These are phyloP conservation scores for Kregervanrija delftensis DNA, from an alignment of 805 yeast species.

Conservation along the genomic window DNA sequence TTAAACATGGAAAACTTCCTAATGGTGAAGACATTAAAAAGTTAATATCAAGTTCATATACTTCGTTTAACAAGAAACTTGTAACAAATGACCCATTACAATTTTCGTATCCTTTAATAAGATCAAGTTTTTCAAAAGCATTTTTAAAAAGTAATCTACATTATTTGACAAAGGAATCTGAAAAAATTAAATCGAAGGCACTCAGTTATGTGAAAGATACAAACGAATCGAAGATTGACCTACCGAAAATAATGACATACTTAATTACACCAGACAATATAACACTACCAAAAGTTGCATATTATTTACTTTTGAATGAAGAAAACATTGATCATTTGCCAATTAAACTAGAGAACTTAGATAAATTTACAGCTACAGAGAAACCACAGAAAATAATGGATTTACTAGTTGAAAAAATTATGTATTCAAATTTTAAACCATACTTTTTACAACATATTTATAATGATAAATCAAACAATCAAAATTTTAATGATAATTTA, in stretches of 20 bases:
- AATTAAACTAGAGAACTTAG: conserved; percentile 2
- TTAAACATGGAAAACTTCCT: too few relatives aligned
- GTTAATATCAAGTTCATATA: too few relatives aligned
- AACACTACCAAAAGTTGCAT: conserved; percentile 7
- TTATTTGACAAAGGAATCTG: neutral
- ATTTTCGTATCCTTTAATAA: conserved; percentile 9
- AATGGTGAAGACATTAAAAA: too few relatives aligned
- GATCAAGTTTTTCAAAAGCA: conserved; percentile 2
- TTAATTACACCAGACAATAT: conserved; percentile 11
- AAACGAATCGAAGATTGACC: conserved; percentile 1
- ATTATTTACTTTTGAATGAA: conserved; percentile 9
- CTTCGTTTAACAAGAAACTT: neutral
- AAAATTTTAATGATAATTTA: conserved; percentile 28
- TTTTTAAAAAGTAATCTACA: conserved; percentile 7
- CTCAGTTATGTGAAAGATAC: conserved; percentile 5
- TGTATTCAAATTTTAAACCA: conserved; percentile 27
- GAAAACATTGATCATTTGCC: conserved; percentile 9
- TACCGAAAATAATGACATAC: conserved; percentile 4
- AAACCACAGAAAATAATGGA: conserved; percentile 13
- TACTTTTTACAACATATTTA: conserved; percentile 19
- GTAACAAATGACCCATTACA: neutral
- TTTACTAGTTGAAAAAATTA: conserved; percentile 19
- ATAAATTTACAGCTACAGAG: neutral
- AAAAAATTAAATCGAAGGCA: conserved; percentile 3
- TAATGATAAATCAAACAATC: conserved; percentile 24